phyloP scores from a whole-genome alignment of 2,329 filamentous ascomycete genomes.

The Xylaria sp. region DNA sequence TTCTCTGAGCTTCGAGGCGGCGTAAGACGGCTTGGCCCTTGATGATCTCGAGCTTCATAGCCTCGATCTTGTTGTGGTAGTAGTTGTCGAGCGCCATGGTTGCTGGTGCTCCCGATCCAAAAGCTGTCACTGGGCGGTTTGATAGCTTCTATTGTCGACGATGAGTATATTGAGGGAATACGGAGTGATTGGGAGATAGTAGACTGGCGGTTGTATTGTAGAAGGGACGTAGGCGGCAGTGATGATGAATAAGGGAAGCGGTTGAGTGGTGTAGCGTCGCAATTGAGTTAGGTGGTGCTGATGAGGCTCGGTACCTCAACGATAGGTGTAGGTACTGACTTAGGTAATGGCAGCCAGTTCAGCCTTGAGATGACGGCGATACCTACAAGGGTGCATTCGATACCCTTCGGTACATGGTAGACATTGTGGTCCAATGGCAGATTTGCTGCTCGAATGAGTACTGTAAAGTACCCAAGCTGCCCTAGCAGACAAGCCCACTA shows the following conservation, averaged over 20 bases:
- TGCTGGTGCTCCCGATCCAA: constrained; percentile 44
- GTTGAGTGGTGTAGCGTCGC: not conserved
- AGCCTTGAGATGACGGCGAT: constrained; percentile 20
- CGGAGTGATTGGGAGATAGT: not conserved
- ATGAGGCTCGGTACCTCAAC: constrained; percentile 23
- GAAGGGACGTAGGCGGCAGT: not conserved
- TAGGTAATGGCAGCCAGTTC: constrained; percentile 1
- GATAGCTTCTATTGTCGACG: constrained; percentile 2
- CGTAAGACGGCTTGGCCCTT: constrained; percentile 96
- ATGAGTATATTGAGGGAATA: not conserved
- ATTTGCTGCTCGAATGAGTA: not conserved
- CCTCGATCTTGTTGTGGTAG: constrained; percentile 99
- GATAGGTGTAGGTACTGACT: too few relatives aligned
- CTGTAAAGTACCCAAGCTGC: too few relatives aligned
- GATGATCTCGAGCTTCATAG: constrained; percentile 99
- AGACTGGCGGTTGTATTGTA: not conserved
- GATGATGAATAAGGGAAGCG: constrained; percentile 2
- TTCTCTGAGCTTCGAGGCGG: constrained; percentile 94
- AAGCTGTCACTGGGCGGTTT: constrained; percentile 19
- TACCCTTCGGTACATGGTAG: not conserved
- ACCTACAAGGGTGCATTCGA: not conserved
- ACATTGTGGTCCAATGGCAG: not conserved
- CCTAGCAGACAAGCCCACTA: too few relatives aligned
- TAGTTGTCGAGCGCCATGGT: constrained; percentile 99
- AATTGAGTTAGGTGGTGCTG: constrained; percentile 9